Conservation (phyloP, 2,329 filamentous ascomycete genomes). For the Paecilomyces dactylethromorphus region DNA sequence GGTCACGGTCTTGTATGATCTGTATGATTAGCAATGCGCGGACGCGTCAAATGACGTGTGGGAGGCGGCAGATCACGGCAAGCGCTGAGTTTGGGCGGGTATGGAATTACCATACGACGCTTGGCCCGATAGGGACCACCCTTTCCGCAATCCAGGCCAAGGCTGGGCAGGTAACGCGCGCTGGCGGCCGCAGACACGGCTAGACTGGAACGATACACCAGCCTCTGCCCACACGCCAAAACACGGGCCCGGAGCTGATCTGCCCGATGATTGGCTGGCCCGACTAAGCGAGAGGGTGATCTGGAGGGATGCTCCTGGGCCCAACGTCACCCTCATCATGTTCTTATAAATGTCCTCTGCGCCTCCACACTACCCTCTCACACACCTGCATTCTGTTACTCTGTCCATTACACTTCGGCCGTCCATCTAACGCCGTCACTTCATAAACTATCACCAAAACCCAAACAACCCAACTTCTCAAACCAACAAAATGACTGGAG, state of each 20-base stretch:
- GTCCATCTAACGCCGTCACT: slow-evolving; percentile 14
- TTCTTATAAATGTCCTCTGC: slow-evolving; percentile 37
- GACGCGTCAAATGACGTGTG: slow-evolving; percentile 14
- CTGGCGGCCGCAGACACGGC: slow-evolving; percentile 9
- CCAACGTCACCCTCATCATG: slow-evolving; percentile 37
- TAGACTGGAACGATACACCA: slow-evolving; percentile 8
- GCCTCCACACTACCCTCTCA: slow-evolving; percentile 26
- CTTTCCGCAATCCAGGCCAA: background rate
- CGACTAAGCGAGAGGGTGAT: slow-evolving; percentile 41
- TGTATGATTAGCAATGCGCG: slow-evolving; percentile 34
- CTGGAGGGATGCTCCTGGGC: slow-evolving; percentile 32
- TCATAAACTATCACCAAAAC: slow-evolving; percentile 9
- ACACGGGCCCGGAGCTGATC: slow-evolving; percentile 21
- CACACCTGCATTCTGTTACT: slow-evolving; percentile 22
- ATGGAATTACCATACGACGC: slow-evolving; percentile 15
- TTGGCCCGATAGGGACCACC: slow-evolving; percentile 20
- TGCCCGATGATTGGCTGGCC: slow-evolving; percentile 33
- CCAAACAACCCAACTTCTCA: slow-evolving; percentile 31
- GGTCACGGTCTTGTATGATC: slow-evolving; percentile 36
- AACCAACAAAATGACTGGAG: slow-evolving; percentile 93
- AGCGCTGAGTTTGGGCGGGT: slow-evolving; percentile 14
- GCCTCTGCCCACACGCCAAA: background rate
- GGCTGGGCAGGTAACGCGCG: slow-evolving; percentile 1
- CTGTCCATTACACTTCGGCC: slow-evolving; percentile 7
- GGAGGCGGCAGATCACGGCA: slow-evolving; percentile 11